These are phyloP conservation scores for Coix lacrymajobi DNA, from an alignment of 176 grass and related monocot genomes.

Conservation along the genomic window DNA sequence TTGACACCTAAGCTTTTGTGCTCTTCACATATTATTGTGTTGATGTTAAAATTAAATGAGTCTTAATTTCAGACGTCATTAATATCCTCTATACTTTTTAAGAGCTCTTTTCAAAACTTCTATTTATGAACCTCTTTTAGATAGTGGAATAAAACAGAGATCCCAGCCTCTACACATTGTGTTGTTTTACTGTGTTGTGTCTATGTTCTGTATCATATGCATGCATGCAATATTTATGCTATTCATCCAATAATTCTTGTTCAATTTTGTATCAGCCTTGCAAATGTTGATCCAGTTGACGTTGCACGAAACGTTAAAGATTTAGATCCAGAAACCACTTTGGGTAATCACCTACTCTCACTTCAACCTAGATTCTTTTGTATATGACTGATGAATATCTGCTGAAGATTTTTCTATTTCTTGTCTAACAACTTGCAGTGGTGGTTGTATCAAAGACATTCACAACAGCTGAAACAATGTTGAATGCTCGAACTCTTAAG, in stretches of 20 bases:
- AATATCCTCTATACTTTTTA: background rate
- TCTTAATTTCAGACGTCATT: background rate
- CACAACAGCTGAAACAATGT: conserved; percentile 99
- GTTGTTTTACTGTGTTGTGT: background rate
- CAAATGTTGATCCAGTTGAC: conserved; percentile 99
- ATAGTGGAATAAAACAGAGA: background rate
- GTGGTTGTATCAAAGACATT: conserved; percentile 99
- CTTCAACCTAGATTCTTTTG: background rate
- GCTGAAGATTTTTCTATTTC: conserved; percentile 4
- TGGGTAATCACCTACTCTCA: conserved; percentile 48
- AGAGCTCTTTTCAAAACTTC: background rate
- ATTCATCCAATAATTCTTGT: conserved; percentile 18
- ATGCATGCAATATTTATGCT: background rate
- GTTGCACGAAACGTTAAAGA: conserved; percentile 90
- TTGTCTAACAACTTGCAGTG: conserved; percentile 42
- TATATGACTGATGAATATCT: conserved; percentile 13
- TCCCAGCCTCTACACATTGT: background rate
- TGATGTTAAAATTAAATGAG: background rate
- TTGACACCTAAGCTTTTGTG: background rate
- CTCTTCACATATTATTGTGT: background rate
- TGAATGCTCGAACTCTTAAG: conserved; percentile 97
- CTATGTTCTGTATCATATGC: background rate
- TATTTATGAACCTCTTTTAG: background rate
- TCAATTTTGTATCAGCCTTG: conserved; percentile 59
- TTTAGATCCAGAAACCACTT: conserved; percentile 90